Evolutionary conservation across 2,329 filamentous ascomycete species (phyloP), one percentile per base, ranked within the genome.

Genomic region (Grosmannia penicillata): DNA sequence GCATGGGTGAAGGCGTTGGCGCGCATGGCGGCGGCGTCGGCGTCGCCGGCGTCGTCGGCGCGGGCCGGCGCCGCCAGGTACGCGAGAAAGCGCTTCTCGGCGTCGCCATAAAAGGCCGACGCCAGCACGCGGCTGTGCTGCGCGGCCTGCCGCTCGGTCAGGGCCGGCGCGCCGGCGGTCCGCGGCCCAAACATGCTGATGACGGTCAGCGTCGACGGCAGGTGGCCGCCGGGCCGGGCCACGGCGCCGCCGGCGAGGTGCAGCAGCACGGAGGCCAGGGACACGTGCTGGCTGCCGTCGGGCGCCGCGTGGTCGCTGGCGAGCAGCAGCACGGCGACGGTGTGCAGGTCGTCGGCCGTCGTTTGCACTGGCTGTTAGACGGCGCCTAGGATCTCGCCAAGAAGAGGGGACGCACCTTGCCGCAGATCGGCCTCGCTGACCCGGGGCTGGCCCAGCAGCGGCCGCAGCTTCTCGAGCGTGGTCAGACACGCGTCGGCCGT

Each of bases 1-100:
- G 53, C 47, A n/a, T 61, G 44, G 0, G 60, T 61, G 10, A 58
- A 54, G 2, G 53, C 53, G 40, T 63, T 52, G 13, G 59, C 53
- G 31, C 51, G 41, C 18, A 33, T 10, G 39, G 36, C 39, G 10
- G 21, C 24, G 17, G 36, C 25, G 4, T 34, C 31, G 17, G n/a
- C 25, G 13, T 8, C 45, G 7, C 37, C 38, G 14, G 38, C 40
- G 28, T 24, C 14, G 10, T 18, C 22, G 15, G 10, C 13, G 18
- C n/a, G 11, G 3, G 18, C 21, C 6, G 21, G 23, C 25, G 38
- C 8, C 19, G 22, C 21, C n/a, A 52, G 33, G 19, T 53, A 42
- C 11, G 40, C 41, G 34, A 47, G 39, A 43, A 56, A 53, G 23
- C 40, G 47, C n/a, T 24, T 23, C 18, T 47, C 25, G 37, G 48